These are phyloP conservation scores for Mycena indigotica DNA, from an alignment of 768 basidiomycete species.

Conservation along the genomic window DNA sequence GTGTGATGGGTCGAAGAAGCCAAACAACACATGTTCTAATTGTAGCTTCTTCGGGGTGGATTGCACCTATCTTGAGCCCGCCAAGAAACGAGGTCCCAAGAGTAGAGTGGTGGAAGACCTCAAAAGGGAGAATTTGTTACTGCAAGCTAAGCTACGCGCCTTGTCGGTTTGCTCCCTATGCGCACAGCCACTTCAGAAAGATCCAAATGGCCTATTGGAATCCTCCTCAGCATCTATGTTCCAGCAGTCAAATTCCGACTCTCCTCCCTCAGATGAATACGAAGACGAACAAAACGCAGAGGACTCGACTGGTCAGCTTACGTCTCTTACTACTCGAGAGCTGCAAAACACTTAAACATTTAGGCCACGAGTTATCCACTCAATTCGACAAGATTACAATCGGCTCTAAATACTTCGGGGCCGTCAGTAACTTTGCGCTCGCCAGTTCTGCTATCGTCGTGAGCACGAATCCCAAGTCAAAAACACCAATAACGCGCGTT, in stretches of 20 bases:
- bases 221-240: background rate
- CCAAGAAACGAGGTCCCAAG: conserved; percentile 8
- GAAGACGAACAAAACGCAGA: background rate
- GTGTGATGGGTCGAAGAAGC: conserved; percentile 4
- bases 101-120: conserved; percentile 12
- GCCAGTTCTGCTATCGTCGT: conserved; percentile 4
- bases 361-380: background rate
- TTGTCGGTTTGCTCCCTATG: conserved; percentile 14
- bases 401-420: background rate
- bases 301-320: background rate
- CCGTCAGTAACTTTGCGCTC: conserved; percentile 10
- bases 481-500: background rate
- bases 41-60: conserved; percentile 1
- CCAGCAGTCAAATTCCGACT: background rate
- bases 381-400: conserved; percentile 4
- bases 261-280: background rate
- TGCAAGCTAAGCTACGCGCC: conserved; percentile 9
- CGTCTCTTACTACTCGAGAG: background rate
- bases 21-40: conserved; percentile 3
- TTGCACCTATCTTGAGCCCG: conserved; percentile 7
- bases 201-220: background rate
- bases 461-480: no score
- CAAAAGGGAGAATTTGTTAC: background rate
- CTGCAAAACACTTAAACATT: background rate
- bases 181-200: conserved; percentile 4